phyloP scores from a whole-genome alignment of 306 rosid genomes.

The Glycine tomentella region DNA sequence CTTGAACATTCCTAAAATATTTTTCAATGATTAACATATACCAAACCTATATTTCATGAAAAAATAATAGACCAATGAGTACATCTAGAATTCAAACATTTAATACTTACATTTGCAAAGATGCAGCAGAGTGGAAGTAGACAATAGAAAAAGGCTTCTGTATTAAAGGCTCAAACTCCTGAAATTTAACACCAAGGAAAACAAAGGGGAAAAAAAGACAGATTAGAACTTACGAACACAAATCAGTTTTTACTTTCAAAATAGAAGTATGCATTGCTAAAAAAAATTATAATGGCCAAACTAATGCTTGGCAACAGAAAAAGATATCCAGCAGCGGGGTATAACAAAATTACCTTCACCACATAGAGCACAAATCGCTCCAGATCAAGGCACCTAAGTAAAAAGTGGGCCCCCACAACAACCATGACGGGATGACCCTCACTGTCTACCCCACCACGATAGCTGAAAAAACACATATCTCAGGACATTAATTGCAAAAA shows the following conservation, averaged over 20 bases:
- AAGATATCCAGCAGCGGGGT: constrained; percentile 17
- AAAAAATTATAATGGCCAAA: constrained; percentile 19
- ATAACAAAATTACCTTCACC: constrained; percentile 70
- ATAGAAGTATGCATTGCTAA: constrained; percentile 21
- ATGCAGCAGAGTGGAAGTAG: constrained; percentile 97
- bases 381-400: constrained; percentile 92
- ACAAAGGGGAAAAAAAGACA: not conserved
- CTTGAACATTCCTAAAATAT: constrained; percentile 15
- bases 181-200: constrained; percentile 48
- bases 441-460: constrained; percentile 97
- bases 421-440: constrained; percentile 98
- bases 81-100: constrained; percentile 35
- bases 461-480: constrained; percentile 60
- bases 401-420: constrained; percentile 98
- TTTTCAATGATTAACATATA: constrained; percentile 32
- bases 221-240: not conserved
- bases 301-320: constrained; percentile 10
- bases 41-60: constrained; percentile 37
- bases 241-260: constrained; percentile 32
- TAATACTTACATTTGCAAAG: constrained; percentile 85
- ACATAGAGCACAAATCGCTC: constrained; percentile 88
- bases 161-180: constrained; percentile 96
- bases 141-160: constrained; percentile 92
- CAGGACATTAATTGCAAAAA: constrained; percentile 34
- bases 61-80: constrained; percentile 12